A percentile compares a stretch with the other conserved stretches of the same genome.
These are phyloP conservation scores for Diphasiastrum complanatum DNA, from an alignment of 83 land plant genomes.

Conservation along the genomic window DNA sequence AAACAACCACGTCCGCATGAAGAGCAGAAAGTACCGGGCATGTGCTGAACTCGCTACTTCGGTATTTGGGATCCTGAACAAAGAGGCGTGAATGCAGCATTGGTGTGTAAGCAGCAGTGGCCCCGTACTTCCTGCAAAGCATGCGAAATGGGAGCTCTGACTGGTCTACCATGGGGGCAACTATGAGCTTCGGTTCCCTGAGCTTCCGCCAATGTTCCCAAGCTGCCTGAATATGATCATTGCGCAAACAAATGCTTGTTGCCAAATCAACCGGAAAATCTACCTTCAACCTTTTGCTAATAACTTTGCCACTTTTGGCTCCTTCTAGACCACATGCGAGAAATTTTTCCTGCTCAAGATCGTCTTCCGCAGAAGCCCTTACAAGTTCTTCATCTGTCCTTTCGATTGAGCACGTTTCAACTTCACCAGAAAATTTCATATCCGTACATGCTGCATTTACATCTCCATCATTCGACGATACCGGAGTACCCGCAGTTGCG, in stretches of 20 bases:
- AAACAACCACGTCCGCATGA: neutral
- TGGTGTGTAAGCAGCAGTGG: slow-evolving; percentile 95
- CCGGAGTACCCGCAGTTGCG: no score
- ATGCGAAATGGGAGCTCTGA: slow-evolving; percentile 98
- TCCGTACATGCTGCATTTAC: no score
- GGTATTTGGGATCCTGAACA: slow-evolving; percentile 66
- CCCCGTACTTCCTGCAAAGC: slow-evolving; percentile 92
- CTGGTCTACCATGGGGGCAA: slow-evolving; percentile 99
- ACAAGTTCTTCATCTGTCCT: no score
- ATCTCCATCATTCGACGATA: no score
- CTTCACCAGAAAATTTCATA: no score
- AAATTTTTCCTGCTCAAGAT: no score
- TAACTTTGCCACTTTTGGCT: no score
- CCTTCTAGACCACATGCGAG: no score
- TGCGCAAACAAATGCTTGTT: no score
- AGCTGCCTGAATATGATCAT: slow-evolving; percentile 46
- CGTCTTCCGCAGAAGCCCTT: no score
- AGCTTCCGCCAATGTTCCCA: slow-evolving; percentile 87
- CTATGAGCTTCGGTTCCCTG: slow-evolving; percentile 74
- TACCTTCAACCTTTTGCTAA: slow-evolving; percentile 26
- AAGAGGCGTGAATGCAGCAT: slow-evolving; percentile 94
- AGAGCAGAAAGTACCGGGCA: slow-evolving; percentile 52
- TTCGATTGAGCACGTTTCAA: no score
- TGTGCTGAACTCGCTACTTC: slow-evolving; percentile 70
- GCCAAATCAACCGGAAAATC: slow-evolving; percentile 24